Percentiles rank a stretch among this genome's conserved stretches.
Evolutionary conservation across 768 basidiomycete genomes (phyloP).

Genomic region (Boletellus sp.): DNA sequence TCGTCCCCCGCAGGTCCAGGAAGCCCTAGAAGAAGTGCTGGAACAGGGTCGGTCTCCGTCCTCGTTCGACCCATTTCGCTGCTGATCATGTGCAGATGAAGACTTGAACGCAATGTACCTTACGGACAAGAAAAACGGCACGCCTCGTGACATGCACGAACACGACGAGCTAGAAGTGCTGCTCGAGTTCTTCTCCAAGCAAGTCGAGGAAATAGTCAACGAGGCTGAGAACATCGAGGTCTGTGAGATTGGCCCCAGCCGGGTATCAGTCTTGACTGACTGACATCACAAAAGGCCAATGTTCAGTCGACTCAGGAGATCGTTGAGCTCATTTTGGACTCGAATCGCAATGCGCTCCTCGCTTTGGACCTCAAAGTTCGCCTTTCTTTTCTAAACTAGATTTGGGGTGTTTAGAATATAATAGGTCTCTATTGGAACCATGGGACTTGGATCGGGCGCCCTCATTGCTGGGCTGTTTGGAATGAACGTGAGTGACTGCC

Average conservation of each 20-base stretch:
- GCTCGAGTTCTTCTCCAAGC: conserved; percentile 93
- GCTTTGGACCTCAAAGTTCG: conserved; percentile 85
- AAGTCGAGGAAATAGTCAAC: conserved; percentile 94
- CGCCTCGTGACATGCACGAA: conserved; percentile 62
- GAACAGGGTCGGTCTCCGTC: conserved; percentile 63
- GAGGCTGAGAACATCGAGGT: conserved; percentile 88
- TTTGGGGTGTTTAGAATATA: conserved; percentile 1
- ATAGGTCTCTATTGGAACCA: conserved; percentile 89
- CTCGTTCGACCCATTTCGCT: neutral
- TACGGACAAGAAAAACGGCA: conserved; percentile 70
- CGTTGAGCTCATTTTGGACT: conserved; percentile 92
- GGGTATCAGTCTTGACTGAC: neutral
- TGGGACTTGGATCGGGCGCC: conserved; percentile 89
- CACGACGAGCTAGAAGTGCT: conserved; percentile 93
- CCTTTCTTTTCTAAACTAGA: neutral
- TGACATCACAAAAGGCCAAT: conserved; percentile 49
- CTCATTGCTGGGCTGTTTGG: conserved; percentile 90
- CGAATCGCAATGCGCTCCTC: conserved; percentile 89
- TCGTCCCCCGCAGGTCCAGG: conserved; percentile 59
- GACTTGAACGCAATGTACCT: conserved; percentile 96
- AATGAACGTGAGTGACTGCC: conserved; percentile 78
- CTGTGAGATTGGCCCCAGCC: conserved; percentile 13
- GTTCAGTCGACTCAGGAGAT: conserved; percentile 98
- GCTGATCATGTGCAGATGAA: conserved; percentile 57
- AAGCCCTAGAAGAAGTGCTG: conserved; percentile 87